These are phyloP conservation scores for Linum lewisii DNA, from an alignment of 345 rosid genomes.

Conservation along the genomic window DNA sequence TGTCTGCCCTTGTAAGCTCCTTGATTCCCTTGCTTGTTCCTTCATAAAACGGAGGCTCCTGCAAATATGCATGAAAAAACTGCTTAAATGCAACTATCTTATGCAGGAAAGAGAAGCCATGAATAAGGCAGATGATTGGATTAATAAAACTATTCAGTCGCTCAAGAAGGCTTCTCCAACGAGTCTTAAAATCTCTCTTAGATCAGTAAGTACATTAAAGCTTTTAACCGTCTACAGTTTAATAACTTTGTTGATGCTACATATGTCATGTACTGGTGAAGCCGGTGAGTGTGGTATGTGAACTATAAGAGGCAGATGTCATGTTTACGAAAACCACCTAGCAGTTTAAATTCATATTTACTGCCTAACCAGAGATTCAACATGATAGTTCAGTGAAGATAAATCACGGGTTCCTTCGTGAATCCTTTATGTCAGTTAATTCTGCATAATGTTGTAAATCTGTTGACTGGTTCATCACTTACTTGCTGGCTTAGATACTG, in stretches of 20 bases:
- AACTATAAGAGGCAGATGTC: background rate
- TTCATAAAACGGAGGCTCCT: background rate
- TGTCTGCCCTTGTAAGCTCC: conserved; percentile 67
- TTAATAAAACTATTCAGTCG: conserved; percentile 34
- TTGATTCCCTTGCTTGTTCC: background rate
- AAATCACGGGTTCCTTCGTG: too few relatives aligned
- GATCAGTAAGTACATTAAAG: conserved; percentile 39
- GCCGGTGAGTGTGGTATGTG: background rate
- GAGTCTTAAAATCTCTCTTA: conserved; percentile 77
- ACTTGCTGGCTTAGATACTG: too few relatives aligned
- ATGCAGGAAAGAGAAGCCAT: conserved; percentile 49
- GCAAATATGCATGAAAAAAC: background rate
- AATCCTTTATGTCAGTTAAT: too few relatives aligned
- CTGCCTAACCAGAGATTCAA: too few relatives aligned
- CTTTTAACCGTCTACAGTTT: background rate
- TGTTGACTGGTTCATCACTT: too few relatives aligned
- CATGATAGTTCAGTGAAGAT: too few relatives aligned
- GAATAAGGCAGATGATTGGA: conserved; percentile 42
- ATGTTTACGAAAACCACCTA: background rate
- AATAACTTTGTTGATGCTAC: background rate
- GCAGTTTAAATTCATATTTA: too few relatives aligned
- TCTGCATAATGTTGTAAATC: too few relatives aligned
- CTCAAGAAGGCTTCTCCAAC: conserved; percentile 76
- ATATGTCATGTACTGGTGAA: background rate
- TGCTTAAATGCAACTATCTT: conserved; percentile 6